Evolutionary conservation across 345 rosid genomes (phyloP).

Genomic region (Nephelium lappaceum): DNA sequence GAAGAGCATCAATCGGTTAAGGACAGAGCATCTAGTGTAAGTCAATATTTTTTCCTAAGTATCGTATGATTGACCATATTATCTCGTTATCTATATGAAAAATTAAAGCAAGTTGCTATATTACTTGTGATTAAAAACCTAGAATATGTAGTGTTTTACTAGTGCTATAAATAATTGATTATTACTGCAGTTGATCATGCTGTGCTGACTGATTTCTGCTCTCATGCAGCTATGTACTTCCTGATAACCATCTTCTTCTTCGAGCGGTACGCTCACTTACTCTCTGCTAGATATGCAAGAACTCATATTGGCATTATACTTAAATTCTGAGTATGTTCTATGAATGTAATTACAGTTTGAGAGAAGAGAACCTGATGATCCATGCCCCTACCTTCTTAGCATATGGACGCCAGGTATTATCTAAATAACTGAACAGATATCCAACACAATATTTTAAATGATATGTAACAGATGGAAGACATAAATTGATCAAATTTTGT

Average conservation of each 20-base stretch:
- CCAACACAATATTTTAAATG: neutral
- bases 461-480: neutral
- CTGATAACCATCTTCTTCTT: conserved; percentile 52
- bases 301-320: neutral
- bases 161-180: neutral
- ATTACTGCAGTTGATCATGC: neutral
- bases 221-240: conserved; percentile 60
- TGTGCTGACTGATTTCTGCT: neutral
- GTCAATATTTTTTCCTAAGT: conserved; percentile 20
- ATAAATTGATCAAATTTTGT: neutral
- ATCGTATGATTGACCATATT: neutral
- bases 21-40: conserved; percentile 76
- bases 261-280: conserved; percentile 36
- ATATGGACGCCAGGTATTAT: conserved; percentile 61
- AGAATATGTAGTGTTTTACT: neutral
- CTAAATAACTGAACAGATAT: neutral
- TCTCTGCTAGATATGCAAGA: neutral
- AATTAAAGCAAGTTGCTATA: too few species aligned
- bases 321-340: neutral
- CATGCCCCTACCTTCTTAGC: conserved; percentile 58
- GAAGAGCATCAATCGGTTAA: conserved; percentile 41
- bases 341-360: conserved; percentile 39
- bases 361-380: conserved; percentile 50
- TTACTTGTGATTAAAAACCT: neutral
- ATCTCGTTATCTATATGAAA: too few species aligned